Evolutionary conservation across 495 filamentous ascomycete genomes (phyloP), one percentile per base, ranked within the genome.

Genomic region (Penicillium parvum): DNA sequence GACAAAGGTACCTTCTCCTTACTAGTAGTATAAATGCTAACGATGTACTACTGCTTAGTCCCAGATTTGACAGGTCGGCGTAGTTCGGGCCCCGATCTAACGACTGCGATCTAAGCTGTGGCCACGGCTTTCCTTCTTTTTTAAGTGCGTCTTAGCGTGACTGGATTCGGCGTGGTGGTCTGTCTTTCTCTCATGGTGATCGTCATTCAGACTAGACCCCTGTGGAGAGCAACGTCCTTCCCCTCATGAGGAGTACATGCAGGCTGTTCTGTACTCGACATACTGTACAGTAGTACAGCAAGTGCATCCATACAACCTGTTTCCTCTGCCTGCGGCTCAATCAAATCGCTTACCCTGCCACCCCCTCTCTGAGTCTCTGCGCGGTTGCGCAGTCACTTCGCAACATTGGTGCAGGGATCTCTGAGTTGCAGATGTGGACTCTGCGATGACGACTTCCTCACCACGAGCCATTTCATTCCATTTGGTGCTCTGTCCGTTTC

Each of bases 11-110:
- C 20, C 3, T 8, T 19, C 16, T 17, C n/a, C n/a, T n/a, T n/a
- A n/a, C n/a, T n/a, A n/a, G 26, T 8, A 17, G 3, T n/a, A n/a
- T 23, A 22, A 20, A 7, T n/a, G n/a, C n/a, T n/a, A n/a, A n/a
- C n/a, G n/a, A n/a, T n/a, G n/a, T n/a, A n/a, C n/a, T n/a, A n/a
- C n/a, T n/a, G n/a, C n/a, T n/a, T n/a, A n/a, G n/a, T n/a, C n/a
- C n/a, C n/a, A 10, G 7, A 43, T 34, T 17, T 43, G 37, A 43
- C 46, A 40, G 38, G 40, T 50, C 51, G 51, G 51, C 22, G 46
- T 23, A 45, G 46, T 50, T 53, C 46, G 46, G 50, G 10, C 39
- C 23, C 11, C 12, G 14, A 32, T 33, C 34, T 26, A 37, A 11
- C 35, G 11, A 39, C 36, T 23, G 9, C 14, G 22, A 25, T 33